These are phyloP conservation scores for Heliophila coronopifolia DNA, from an alignment of 441 rosid species.

Conservation along the genomic window DNA sequence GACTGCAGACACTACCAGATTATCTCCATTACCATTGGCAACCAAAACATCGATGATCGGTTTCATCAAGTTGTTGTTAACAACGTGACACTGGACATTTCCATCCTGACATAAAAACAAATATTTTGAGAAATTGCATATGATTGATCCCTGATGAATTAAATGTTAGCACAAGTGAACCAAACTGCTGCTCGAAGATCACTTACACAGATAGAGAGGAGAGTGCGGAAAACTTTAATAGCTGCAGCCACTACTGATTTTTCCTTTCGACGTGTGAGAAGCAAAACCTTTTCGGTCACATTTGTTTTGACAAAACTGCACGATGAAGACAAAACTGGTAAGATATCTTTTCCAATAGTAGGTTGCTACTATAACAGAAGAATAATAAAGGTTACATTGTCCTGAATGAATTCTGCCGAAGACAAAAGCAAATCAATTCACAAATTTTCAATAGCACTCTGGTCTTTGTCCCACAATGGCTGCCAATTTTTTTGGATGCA, in stretches of 20 bases:
- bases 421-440: conserved; percentile 80
- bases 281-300: conserved; percentile 66
- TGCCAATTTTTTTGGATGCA: conserved; percentile 38
- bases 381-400: conserved; percentile 52
- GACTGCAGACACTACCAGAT: conserved; percentile 69
- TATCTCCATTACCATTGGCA: conserved; percentile 62
- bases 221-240: conserved; percentile 75
- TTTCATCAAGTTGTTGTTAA: conserved; percentile 70
- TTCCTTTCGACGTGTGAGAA: conserved; percentile 73
- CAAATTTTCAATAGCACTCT: conserved; percentile 76
- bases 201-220: conserved; percentile 79
- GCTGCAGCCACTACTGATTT: conserved; percentile 80
- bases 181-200: neutral
- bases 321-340: too few relatives aligned
- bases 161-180: neutral
- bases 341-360: too few relatives aligned
- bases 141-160: neutral
- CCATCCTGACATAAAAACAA: conserved; percentile 66
- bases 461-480: conserved; percentile 36
- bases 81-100: conserved; percentile 60
- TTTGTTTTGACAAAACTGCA: conserved; percentile 75
- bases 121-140: conserved; percentile 13
- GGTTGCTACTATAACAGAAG: neutral
- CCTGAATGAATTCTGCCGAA: conserved; percentile 67
- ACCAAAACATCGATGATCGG: conserved; percentile 74